These are phyloP conservation scores for Scheffersomyces segobiensis DNA, from an alignment of 1,139 yeast genomes.

Conservation along the genomic window DNA sequence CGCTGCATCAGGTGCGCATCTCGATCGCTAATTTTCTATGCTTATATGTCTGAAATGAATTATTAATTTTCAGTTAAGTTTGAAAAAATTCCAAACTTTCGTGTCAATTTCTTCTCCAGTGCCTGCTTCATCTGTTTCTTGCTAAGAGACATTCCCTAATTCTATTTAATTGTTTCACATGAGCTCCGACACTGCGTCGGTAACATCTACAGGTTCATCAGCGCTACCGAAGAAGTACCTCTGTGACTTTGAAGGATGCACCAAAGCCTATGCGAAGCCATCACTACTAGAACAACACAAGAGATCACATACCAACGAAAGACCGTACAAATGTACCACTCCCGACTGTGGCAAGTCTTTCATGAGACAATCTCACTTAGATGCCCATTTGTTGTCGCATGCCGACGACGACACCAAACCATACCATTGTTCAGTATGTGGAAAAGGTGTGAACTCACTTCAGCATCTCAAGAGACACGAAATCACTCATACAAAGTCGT, in stretches of 20 bases:
- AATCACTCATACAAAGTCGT: conserved; percentile 72
- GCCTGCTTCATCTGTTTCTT: not conserved
- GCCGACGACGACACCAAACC: conserved; percentile 61
- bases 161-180: not conserved
- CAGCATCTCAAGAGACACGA: conserved; percentile 88
- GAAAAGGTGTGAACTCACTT: conserved; percentile 75
- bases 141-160: not conserved
- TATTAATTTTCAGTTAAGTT: not conserved
- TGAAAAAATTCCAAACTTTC: not conserved
- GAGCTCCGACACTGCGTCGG: conserved; percentile 1
- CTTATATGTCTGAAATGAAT: not conserved
- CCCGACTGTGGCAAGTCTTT: conserved; percentile 64
- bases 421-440: conserved; percentile 71
- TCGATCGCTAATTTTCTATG: not conserved
- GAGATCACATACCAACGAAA: conserved; percentile 73
- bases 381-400: conserved; percentile 71
- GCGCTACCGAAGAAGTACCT: conserved; percentile 56
- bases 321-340: conserved; percentile 68
- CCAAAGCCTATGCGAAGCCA: conserved; percentile 77
- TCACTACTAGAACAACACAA: conserved; percentile 80
- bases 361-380: conserved; percentile 74
- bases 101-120: not conserved
- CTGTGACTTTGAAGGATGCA: conserved; percentile 68
- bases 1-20: not conserved
- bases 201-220: conserved; percentile 15